Conservation (phyloP, 2,329 filamentous ascomycete genomes). For the Penicillium sp. region DNA sequence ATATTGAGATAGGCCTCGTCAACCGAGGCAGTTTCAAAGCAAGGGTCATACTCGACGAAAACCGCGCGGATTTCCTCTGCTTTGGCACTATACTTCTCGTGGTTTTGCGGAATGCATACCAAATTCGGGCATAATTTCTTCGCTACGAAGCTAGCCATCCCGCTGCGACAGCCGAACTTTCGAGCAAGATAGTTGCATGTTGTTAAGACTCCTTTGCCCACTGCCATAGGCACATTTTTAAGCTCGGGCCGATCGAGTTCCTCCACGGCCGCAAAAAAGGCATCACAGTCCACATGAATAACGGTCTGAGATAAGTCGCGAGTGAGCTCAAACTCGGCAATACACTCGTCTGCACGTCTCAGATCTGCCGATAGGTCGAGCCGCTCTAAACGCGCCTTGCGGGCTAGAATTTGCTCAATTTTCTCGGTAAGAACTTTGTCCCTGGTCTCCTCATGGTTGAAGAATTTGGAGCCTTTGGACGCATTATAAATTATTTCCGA, state of each 20-base stretch:
- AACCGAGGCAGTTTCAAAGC: slow-evolving; percentile 90
- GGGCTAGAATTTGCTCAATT: slow-evolving; percentile 72
- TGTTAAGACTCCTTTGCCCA: slow-evolving; percentile 69
- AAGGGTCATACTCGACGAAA: slow-evolving; percentile 78
- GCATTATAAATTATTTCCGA: slow-evolving; percentile 96
- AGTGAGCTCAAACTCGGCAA: slow-evolving; percentile 71
- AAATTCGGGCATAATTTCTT: slow-evolving; percentile 88
- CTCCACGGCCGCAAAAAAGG: slow-evolving; percentile 95
- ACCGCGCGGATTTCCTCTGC: slow-evolving; percentile 81
- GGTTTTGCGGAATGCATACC: slow-evolving; percentile 77
- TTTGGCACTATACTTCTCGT: slow-evolving; percentile 86
- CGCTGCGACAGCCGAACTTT: slow-evolving; percentile 84
- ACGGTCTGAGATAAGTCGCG: slow-evolving; percentile 80
- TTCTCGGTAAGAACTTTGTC: slow-evolving; percentile 81
- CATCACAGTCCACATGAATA: slow-evolving; percentile 94
- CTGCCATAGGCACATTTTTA: slow-evolving; percentile 81
- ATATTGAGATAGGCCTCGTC: slow-evolving; percentile 97
- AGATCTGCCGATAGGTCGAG: slow-evolving; percentile 70
- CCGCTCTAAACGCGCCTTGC: slow-evolving; percentile 70
- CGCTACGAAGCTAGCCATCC: slow-evolving; percentile 94
- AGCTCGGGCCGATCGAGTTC: slow-evolving; percentile 79
- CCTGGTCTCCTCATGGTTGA: slow-evolving; percentile 80
- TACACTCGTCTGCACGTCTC: slow-evolving; percentile 73
- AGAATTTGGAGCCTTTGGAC: slow-evolving; percentile 94
- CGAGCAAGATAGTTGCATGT: slow-evolving; percentile 86